Evolutionary conservation across 2,329 filamentous ascomycete genomes (phyloP), one percentile per base, ranked within the genome.

Genomic region (Venturia pyrina): DNA sequence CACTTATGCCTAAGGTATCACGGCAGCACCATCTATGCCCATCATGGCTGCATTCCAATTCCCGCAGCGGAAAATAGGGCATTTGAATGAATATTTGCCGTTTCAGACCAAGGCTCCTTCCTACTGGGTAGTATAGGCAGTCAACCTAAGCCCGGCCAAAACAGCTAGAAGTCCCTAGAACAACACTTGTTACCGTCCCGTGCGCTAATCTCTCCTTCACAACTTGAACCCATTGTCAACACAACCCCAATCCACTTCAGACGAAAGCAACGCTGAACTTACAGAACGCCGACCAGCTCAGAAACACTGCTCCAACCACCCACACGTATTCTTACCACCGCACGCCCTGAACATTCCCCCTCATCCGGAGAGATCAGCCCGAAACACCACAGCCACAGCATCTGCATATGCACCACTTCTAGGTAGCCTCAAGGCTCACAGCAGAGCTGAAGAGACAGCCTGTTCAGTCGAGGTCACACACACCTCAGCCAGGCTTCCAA

Each of bases 371-470:
- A 59, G 6, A 59, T 37, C 28, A 8, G 53, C 53, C 53, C 53
- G 53, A 37, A 37, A 59, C 53, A 59, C n/a, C 53, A 37, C 13
- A 37, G 53, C 53, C 53, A 37, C 13, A 37, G 53, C 53, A 32
- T 59, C 53, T 59, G 53, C 53, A 37, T 37, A 59, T 59, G 53
- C 53, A 59, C 53, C 53, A 59, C 53, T n/a, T 17, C 32, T 37
- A 28, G 28, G 28, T 28, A 19, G 53, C 53, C 53, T 34, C 15
- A 59, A 19, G 17, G 17, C 32, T 11, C 32, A 6, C 53, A 37
- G 7, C 3, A 34, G 53, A 59, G 15, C 53, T n/a, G 53, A 32
- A 15, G 13, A 32, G 24, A 32, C 50, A 17, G 50, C 10, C 50
- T 57, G 53, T 32, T 40, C 17, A 17, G 32, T 24, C 24, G 28